Conservation (phyloP, 164 flowering plant genomes). For the Dillenia suffruticosa region DNA sequence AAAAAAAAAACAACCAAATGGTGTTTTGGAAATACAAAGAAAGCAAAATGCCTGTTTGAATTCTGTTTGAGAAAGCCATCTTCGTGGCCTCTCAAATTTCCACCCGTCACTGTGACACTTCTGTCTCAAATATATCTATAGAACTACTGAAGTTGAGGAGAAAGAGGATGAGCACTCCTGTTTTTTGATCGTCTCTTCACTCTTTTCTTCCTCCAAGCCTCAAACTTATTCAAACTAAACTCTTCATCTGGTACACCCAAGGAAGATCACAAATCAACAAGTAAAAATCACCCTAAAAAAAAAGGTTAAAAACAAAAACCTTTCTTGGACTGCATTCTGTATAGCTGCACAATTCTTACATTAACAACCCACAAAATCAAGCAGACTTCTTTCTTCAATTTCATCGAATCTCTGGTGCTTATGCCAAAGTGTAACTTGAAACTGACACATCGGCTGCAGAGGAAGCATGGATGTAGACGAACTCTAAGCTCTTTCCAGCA, state of each 20-base stretch:
- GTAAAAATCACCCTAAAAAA: too few species aligned
- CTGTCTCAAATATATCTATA: slow-evolving; percentile 12
- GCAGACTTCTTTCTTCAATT: not conserved
- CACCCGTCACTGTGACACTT: slow-evolving; percentile 1
- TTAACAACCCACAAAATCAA: slow-evolving; percentile 15
- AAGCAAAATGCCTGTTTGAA: slow-evolving; percentile 11
- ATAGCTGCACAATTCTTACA: slow-evolving; percentile 46
- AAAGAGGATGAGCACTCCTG: slow-evolving; percentile 95
- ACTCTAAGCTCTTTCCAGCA: slow-evolving; percentile 65
- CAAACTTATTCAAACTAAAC: slow-evolving; percentile 25
- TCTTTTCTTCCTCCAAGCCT: slow-evolving; percentile 56
- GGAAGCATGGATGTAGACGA: slow-evolving; percentile 75
- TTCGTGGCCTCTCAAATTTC: slow-evolving; percentile 15
- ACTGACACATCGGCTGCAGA: slow-evolving; percentile 55
- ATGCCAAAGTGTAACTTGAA: slow-evolving; percentile 53
- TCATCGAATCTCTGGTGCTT: slow-evolving; percentile 6
- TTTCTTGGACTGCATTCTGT: slow-evolving; percentile 30
- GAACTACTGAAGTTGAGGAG: slow-evolving; percentile 37
- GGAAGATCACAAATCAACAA: slow-evolving; percentile 2
- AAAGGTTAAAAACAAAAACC: slow-evolving; percentile 9
- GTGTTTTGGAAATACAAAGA: slow-evolving; percentile 8
- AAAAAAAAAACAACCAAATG: slow-evolving; percentile 4
- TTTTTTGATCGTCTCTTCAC: slow-evolving; percentile 65
- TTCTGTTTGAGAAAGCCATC: slow-evolving; percentile 16
- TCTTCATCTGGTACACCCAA: slow-evolving; percentile 10